These are phyloP conservation scores for Apiospora arundinis DNA, from an alignment of 2,329 filamentous ascomycete species.

Conservation along the genomic window DNA sequence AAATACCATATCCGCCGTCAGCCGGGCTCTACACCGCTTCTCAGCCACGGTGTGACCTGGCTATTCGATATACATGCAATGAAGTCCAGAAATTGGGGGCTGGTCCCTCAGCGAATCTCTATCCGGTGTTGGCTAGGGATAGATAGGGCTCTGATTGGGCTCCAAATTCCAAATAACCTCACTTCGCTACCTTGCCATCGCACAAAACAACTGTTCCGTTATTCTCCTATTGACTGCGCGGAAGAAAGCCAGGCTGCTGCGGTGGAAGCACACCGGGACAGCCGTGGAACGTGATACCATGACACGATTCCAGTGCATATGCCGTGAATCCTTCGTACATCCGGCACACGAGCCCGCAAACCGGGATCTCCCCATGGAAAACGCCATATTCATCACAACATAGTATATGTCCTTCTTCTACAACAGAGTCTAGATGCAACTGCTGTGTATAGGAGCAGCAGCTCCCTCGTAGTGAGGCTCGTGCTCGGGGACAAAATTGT, in stretches of 20 bases:
- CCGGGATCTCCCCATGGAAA: background rate
- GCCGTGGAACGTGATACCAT: slow-evolving; percentile 17
- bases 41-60: slow-evolving; percentile 17
- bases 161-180: background rate
- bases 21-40: background rate
- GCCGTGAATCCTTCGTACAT: background rate
- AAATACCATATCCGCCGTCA: background rate
- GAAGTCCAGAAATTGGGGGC: background rate
- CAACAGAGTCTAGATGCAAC: background rate
- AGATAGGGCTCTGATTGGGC: background rate
- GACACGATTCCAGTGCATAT: slow-evolving; percentile 17
- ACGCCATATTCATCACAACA: background rate
- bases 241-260: background rate
- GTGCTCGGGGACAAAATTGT: slow-evolving; percentile 13
- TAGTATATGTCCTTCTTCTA: background rate
- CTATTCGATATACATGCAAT: slow-evolving; percentile 2
- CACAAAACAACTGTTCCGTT: background rate
- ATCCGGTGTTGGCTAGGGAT: background rate
- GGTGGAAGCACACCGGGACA: background rate
- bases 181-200: background rate
- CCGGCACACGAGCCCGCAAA: background rate
- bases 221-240: background rate
- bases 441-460: background rate
- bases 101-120: background rate
- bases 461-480: background rate